Evolutionary conservation across 176 grass and related monocot species (phyloP).

Genomic region (Rhynchospora pubera): DNA sequence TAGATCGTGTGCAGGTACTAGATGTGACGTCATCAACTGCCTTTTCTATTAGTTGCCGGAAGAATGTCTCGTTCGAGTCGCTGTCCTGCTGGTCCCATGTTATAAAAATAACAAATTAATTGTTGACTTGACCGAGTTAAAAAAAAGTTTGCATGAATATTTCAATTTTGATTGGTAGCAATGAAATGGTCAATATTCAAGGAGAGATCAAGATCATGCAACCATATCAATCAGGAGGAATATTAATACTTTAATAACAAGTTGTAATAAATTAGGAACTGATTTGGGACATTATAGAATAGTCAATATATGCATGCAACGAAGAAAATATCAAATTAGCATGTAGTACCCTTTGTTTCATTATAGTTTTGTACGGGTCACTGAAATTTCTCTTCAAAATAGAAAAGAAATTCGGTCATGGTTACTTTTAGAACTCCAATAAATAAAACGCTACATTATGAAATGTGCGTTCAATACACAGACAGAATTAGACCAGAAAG

Average conservation of each 20-base stretch:
- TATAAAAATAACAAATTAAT: neutral
- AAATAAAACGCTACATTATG: neutral
- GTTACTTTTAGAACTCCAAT: neutral
- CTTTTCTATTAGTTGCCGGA: conserved; percentile 53
- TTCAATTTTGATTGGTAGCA: neutral
- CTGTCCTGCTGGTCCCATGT: conserved; percentile 33
- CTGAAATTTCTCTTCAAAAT: neutral
- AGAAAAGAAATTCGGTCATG: neutral
- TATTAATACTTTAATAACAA: neutral
- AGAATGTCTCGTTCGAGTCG: conserved; percentile 59
- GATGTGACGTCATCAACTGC: conserved; percentile 43
- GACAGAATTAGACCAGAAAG: neutral
- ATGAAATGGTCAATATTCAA: conserved; percentile 4
- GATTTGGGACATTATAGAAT: too few species aligned
- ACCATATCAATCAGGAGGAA: neutral
- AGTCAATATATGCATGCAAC: too few species aligned
- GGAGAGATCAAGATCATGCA: neutral
- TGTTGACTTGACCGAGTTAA: neutral
- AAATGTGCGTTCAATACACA: neutral
- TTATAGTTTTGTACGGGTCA: neutral
- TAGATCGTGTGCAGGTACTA: conserved; percentile 6
- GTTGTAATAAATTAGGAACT: neutral
- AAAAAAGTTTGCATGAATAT: neutral
- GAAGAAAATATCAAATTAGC: too few species aligned
- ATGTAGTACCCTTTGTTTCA: neutral